Evolutionary conservation across 2,329 filamentous ascomycete genomes (phyloP).

Genomic region (Orbilia javanica): DNA sequence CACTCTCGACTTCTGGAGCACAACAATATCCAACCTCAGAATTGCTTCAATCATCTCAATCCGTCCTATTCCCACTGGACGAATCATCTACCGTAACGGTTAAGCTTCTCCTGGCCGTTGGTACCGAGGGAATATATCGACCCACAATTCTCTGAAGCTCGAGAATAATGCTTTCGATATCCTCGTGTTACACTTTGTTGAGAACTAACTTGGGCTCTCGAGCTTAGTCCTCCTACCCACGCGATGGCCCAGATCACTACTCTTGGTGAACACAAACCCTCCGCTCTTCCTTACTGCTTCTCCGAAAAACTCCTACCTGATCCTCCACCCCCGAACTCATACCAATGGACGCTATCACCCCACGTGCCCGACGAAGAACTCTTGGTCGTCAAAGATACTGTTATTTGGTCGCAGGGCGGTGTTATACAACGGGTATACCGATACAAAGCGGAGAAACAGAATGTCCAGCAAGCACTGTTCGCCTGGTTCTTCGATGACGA

Average conservation of each 20-base stretch:
- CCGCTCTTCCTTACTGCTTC: constrained; percentile 84
- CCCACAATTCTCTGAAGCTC: neutral
- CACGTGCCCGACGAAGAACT: constrained; percentile 80
- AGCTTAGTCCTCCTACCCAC: constrained; percentile 52
- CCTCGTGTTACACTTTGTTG: constrained; percentile 14
- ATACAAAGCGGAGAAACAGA: constrained; percentile 87
- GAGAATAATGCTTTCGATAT: constrained; percentile 44
- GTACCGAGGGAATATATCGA: constrained; percentile 3
- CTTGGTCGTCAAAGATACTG: constrained; percentile 78
- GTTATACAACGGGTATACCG: constrained; percentile 87
- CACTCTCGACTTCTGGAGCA: neutral
- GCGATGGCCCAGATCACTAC: constrained; percentile 91
- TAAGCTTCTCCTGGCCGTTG: neutral
- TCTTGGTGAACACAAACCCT: constrained; percentile 88
- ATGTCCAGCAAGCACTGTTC: constrained; percentile 85
- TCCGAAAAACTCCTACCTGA: constrained; percentile 80
- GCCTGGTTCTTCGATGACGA: constrained; percentile 76
- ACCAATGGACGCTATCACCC: constrained; percentile 79
- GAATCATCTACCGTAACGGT: neutral
- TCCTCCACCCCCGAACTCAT: constrained; percentile 75
- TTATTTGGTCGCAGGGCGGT: constrained; percentile 89
- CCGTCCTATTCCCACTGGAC: neutral
- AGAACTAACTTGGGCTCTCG: constrained; percentile 22
- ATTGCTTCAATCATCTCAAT: neutral
- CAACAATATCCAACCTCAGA: constrained; percentile 6